Conservation (phyloP, 768 basidiomycete genomes). For the Lepiota brunneoincarnata region DNA sequence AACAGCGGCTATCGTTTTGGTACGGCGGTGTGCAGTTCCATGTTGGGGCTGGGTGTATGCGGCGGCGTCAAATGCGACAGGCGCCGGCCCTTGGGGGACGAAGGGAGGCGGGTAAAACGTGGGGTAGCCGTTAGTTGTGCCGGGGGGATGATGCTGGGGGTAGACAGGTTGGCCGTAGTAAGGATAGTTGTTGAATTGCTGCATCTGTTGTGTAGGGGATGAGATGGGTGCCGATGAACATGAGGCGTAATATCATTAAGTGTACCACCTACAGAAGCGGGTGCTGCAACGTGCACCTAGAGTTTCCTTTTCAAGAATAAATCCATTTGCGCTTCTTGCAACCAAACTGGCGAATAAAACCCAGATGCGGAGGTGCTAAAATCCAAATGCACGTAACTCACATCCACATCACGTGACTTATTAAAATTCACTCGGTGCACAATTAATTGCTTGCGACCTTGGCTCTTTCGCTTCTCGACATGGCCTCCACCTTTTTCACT, state of each 20-base stretch:
- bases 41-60: constrained; percentile 20
- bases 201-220: constrained; percentile 29
- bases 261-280: constrained; percentile 15
- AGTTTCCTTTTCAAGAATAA: constrained; percentile 33
- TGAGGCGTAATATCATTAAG: constrained; percentile 11
- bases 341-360: not conserved
- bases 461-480: constrained; percentile 29
- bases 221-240: constrained; percentile 11
- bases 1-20: constrained; percentile 6
- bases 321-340: not conserved
- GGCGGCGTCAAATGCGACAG: constrained; percentile 27
- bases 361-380: too few relatives aligned
- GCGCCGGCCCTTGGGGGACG: constrained; percentile 15
- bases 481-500: constrained; percentile 83
- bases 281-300: constrained; percentile 21
- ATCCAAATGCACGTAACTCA: not conserved
- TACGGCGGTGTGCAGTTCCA: constrained; percentile 2
- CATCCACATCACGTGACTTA: constrained; percentile 20
- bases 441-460: not conserved
- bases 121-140: constrained; percentile 5
- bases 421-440: constrained; percentile 4
- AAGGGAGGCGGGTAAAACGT: not conserved
- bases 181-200: constrained; percentile 37
- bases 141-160: constrained; percentile 24
- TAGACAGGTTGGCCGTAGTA: constrained; percentile 42